Conservation (phyloP, 139 green algal genomes). For the Tetradesmus obliquus region DNA sequence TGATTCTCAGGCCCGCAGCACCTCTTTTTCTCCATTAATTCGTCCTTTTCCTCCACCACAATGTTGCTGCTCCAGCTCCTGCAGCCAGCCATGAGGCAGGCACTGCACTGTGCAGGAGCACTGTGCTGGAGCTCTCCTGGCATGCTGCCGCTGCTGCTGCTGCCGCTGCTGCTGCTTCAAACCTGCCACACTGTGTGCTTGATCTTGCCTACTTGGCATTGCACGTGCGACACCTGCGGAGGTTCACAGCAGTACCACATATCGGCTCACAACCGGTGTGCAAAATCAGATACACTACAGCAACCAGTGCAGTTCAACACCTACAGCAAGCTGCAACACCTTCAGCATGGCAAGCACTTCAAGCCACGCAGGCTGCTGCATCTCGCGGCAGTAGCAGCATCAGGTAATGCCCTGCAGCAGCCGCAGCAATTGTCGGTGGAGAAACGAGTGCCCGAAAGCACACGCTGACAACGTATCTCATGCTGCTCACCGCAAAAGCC, state of each 20-base stretch:
- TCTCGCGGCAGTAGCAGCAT: background rate
- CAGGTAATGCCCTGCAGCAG: background rate
- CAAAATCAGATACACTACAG: background rate
- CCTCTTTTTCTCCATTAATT: too few relatives aligned
- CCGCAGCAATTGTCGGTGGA: too few relatives aligned
- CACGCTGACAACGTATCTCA: too few relatives aligned
- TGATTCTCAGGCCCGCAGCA: too few relatives aligned
- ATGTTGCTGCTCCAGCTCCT: too few relatives aligned
- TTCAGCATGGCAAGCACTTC: background rate
- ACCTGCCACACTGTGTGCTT: background rate
- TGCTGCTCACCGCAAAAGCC: background rate
- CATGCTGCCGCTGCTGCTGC: background rate
- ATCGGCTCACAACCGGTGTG: background rate
- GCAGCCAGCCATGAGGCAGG: too few relatives aligned
- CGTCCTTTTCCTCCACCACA: too few relatives aligned
- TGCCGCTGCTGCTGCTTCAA: background rate
- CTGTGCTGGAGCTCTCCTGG: too few relatives aligned
- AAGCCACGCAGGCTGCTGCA: background rate
- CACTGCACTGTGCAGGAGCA: too few relatives aligned
- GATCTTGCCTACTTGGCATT: slow-evolving; percentile 15
- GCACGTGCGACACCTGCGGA: background rate
- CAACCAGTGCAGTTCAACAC: background rate
- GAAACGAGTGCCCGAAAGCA: too few relatives aligned
- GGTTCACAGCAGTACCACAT: background rate
- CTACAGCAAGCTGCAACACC: background rate